Conservation (phyloP, 768 basidiomycete species). For the Bullera alba region DNA sequence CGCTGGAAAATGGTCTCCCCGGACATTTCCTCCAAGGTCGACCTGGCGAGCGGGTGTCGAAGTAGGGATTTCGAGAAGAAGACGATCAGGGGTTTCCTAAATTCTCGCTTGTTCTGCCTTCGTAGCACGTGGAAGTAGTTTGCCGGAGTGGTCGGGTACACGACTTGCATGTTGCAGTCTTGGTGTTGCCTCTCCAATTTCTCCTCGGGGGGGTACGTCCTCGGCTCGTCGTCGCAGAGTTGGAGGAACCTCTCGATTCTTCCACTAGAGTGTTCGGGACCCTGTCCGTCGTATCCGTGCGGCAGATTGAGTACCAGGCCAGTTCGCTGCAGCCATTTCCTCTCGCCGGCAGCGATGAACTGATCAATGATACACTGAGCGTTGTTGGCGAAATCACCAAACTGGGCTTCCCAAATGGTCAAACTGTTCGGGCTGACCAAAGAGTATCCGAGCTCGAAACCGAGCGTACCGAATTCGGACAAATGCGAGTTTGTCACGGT, state of each 20-base stretch:
- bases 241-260: slow-evolving; percentile 94
- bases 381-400: slow-evolving; percentile 89
- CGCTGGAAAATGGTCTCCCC: slow-evolving; percentile 87
- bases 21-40: slow-evolving; percentile 76
- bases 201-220: slow-evolving; percentile 76
- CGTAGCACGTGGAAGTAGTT: slow-evolving; percentile 98
- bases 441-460: slow-evolving; percentile 97
- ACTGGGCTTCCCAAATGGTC: slow-evolving; percentile 95
- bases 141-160: slow-evolving; percentile 92
- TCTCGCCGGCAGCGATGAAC: slow-evolving; percentile 93
- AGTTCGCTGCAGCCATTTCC: slow-evolving; percentile 93
- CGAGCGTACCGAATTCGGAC: slow-evolving; percentile 88
- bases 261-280: slow-evolving; percentile 95
- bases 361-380: slow-evolving; percentile 98
- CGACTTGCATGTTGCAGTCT: slow-evolving; percentile 99
- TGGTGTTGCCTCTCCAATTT: slow-evolving; percentile 94
- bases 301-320: slow-evolving; percentile 83
- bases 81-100: slow-evolving; percentile 70
- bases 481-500: slow-evolving; percentile 94
- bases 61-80: slow-evolving; percentile 97
- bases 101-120: slow-evolving; percentile 93
- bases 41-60: slow-evolving; percentile 87
- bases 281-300: slow-evolving; percentile 97
- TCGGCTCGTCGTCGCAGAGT: slow-evolving; percentile 93
- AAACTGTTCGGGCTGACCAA: slow-evolving; percentile 88